These are phyloP conservation scores for Aspergillus tanneri DNA, from an alignment of 2,329 filamentous ascomycete species.

Conservation along the genomic window DNA sequence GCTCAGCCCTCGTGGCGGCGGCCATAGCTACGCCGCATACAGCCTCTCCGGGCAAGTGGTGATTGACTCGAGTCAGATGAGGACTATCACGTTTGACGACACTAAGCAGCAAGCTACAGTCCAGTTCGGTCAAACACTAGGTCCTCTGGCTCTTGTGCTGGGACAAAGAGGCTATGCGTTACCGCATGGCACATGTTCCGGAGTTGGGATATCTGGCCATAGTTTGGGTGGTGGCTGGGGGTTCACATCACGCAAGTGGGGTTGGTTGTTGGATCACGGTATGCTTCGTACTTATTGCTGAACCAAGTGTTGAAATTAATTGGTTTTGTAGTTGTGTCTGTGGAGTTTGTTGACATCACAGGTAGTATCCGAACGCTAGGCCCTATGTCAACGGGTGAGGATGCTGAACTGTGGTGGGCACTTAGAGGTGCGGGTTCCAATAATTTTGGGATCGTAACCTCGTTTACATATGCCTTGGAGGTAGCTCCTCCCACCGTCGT, in stretches of 20 bases:
- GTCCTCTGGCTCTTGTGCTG: slow-evolving; percentile 6
- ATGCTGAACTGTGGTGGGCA: slow-evolving; percentile 12
- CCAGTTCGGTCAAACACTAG: slow-evolving; percentile 2
- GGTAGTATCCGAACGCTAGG: slow-evolving; percentile 1
- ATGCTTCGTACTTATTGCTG: neutral
- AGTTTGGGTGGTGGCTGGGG: slow-evolving; percentile 8
- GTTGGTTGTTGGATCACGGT: slow-evolving; percentile 10
- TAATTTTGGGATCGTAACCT: slow-evolving; percentile 9
- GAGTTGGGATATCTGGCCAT: slow-evolving; percentile 6
- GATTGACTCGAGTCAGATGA: slow-evolving; percentile 8
- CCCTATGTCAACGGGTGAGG: neutral
- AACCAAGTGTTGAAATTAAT: neutral
- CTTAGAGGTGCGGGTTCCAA: slow-evolving; percentile 10
- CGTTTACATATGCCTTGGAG: slow-evolving; percentile 8
- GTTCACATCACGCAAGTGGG: slow-evolving; percentile 8
- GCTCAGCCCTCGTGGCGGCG: slow-evolving; percentile 9
- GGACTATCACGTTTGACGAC: neutral
- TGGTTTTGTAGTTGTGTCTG: slow-evolving; percentile 1
- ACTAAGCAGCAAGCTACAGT: neutral
- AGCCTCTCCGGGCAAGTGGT: slow-evolving; percentile 5
- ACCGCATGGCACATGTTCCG: slow-evolving; percentile 10
- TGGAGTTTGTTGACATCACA: slow-evolving; percentile 6
- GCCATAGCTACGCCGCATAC: slow-evolving; percentile 13
- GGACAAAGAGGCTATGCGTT: slow-evolving; percentile 6
- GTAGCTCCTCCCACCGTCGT: slow-evolving; percentile 1